Evolutionary conservation across 345 rosid genomes (phyloP).

Genomic region (Gossypium rotundifolium): DNA sequence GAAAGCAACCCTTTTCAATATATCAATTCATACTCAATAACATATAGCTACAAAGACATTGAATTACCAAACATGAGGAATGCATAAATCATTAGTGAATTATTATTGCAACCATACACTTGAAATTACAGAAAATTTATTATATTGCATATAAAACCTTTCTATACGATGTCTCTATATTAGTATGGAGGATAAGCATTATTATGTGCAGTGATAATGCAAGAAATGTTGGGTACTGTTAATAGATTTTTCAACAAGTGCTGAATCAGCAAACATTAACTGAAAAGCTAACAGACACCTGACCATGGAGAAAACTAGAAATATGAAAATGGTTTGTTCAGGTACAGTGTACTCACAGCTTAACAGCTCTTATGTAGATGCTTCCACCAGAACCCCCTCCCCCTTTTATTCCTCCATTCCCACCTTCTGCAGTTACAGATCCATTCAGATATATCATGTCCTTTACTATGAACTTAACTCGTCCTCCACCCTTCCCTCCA

Average conservation of each 20-base stretch:
- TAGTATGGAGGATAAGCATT: background rate
- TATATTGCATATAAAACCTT: background rate
- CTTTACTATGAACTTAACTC: conserved; percentile 52
- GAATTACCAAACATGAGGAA: background rate
- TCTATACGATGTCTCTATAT: background rate
- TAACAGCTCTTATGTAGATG: conserved; percentile 49
- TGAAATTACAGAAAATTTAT: background rate
- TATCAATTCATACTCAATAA: background rate
- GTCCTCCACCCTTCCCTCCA: conserved; percentile 95
- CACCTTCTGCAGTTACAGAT: conserved; percentile 72
- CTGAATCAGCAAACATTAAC: background rate
- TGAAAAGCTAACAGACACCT: background rate
- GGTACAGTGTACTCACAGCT: conserved; percentile 58
- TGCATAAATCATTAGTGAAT: background rate
- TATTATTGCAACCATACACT: background rate
- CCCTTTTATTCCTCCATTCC: conserved; percentile 63
- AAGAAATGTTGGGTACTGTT: background rate
- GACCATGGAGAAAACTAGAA: background rate
- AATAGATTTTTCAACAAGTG: background rate
- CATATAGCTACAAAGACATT: background rate
- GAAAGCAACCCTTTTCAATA: background rate
- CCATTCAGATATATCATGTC: conserved; percentile 75
- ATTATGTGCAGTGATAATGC: background rate
- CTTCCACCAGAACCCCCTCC: conserved; percentile 99
- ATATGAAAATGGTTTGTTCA: background rate